Base-by-base conservation (phyloP, 345 rosid genomes). In the Cardamine occulta region DNA sequence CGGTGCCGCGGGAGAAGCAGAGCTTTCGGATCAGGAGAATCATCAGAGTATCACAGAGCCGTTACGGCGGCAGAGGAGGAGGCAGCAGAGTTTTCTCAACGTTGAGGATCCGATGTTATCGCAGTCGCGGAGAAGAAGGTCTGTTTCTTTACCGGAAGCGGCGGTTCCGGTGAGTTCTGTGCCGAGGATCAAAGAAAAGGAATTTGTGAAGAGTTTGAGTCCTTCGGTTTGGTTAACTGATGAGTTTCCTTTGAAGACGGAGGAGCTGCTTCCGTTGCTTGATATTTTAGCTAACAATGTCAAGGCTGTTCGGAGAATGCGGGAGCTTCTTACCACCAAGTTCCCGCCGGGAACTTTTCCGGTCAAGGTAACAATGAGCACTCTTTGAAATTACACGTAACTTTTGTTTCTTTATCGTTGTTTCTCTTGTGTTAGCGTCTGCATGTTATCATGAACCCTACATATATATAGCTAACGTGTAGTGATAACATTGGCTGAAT, bases 141-240 rank as follows among this genome's bases (percentile, higher is more conserved):
- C 81, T 85, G 49, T 62, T n/a, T 61, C 74, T 62, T 69, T 87
- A 54, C 63, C 78, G 39, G 85, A 77, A 57, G 49, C 56, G 8
- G 54, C 68, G 18, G 24, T 76, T 52, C 17, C 79, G 18, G 70
- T 66, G 73, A 42, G 84, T 28, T 84, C 88, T 14, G 71, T 40
- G 47, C 87, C 74, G 53, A 81, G 24, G 88, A 85, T 63, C 84
- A 82, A 74, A 74, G 98, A 86, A 76, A 94, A 85, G 64, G 98
- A 94, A 77, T 86, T 80, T 73, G 89, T 85, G 79, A 94, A 94
- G 75, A 97, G 95, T 11, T 75, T 90, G 83, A 85, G 91, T 85
- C 98, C 97, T 42, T 85, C 82, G 68, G 89, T 94, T 44, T 91
- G 98, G 98, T 93, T 94, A 68, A 88, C 97, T 17, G 83, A 90